phyloP scores from a whole-genome alignment of 306 rosid species.

The Vicia sativa region DNA sequence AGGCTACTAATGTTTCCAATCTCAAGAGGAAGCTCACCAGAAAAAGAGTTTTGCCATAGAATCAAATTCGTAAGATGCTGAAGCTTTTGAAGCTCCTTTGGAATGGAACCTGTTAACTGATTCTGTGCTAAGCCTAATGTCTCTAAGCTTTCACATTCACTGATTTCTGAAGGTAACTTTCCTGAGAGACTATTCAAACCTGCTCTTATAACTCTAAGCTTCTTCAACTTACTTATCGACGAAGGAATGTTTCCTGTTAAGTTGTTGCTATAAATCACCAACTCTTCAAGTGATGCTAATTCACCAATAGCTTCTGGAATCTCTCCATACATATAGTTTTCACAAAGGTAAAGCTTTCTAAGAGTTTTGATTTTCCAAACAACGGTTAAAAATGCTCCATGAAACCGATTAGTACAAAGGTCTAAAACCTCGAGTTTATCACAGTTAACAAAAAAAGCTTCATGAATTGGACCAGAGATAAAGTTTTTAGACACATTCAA shows the following conservation, averaged over 20 bases:
- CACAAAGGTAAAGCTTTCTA: constrained; percentile 68
- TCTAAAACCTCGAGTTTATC: constrained; percentile 61
- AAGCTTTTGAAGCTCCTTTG: constrained; percentile 63
- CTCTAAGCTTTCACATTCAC: constrained; percentile 66
- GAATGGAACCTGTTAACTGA: constrained; percentile 64
- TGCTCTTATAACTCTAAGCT: constrained; percentile 65
- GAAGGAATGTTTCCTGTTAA: constrained; percentile 66
- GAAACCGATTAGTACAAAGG: constrained; percentile 80
- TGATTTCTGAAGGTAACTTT: constrained; percentile 54
- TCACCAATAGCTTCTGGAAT: constrained; percentile 59
- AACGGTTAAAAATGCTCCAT: constrained; percentile 52
- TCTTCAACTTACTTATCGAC: constrained; percentile 58
- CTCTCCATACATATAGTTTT: constrained; percentile 63
- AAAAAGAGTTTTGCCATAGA: constrained; percentile 66
- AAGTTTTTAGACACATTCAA: constrained; percentile 66
- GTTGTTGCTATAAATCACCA: constrained; percentile 70
- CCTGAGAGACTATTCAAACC: constrained; percentile 66
- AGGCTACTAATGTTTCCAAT: constrained; percentile 63
- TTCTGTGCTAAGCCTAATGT: constrained; percentile 74
- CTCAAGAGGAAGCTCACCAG: constrained; percentile 72
- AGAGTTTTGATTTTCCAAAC: constrained; percentile 52
- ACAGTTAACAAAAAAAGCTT: constrained; percentile 54
- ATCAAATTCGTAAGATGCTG: constrained; percentile 64
- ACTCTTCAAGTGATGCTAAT: constrained; percentile 61
- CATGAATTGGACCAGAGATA: constrained; percentile 62